phyloP scores from a whole-genome alignment of 192 early-diverging fungal species.

The Linnemannia hyalina region DNA sequence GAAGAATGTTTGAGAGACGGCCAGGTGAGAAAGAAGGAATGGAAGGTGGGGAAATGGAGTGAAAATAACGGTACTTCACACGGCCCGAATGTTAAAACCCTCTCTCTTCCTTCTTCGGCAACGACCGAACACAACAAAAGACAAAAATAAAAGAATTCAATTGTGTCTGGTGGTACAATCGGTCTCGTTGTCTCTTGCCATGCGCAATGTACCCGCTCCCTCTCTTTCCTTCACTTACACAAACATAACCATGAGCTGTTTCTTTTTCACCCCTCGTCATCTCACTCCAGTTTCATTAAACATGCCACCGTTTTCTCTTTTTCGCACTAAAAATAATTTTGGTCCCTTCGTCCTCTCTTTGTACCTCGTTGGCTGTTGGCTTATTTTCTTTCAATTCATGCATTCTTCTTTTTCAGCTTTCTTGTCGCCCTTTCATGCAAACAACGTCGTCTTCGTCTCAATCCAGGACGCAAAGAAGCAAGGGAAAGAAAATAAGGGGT shows the following conservation, averaged over 20 bases:
- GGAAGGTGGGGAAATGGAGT: background rate
- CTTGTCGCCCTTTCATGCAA: too few relatives aligned
- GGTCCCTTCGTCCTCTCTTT: background rate
- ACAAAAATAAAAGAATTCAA: background rate
- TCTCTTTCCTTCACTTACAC: background rate
- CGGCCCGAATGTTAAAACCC: background rate
- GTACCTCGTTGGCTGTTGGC: background rate
- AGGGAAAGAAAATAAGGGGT: background rate
- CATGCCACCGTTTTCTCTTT: background rate
- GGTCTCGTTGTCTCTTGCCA: background rate
- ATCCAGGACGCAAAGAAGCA: background rate
- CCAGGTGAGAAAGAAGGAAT: background rate
- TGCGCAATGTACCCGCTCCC: background rate
- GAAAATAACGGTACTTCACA: background rate
- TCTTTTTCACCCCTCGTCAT: background rate
- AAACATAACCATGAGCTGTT: background rate
- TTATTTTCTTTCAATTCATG: background rate
- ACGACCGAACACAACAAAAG: background rate
- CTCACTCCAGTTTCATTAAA: background rate
- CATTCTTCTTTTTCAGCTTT: background rate
- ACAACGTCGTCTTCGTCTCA: too few relatives aligned
- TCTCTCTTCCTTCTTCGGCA: background rate
- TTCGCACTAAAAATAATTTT: constrained; percentile 2
- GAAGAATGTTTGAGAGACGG: background rate
- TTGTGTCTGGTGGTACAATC: constrained; percentile 1